phyloP scores from a whole-genome alignment of 2,329 filamentous ascomycete genomes.

The Peltaster fructicola region DNA sequence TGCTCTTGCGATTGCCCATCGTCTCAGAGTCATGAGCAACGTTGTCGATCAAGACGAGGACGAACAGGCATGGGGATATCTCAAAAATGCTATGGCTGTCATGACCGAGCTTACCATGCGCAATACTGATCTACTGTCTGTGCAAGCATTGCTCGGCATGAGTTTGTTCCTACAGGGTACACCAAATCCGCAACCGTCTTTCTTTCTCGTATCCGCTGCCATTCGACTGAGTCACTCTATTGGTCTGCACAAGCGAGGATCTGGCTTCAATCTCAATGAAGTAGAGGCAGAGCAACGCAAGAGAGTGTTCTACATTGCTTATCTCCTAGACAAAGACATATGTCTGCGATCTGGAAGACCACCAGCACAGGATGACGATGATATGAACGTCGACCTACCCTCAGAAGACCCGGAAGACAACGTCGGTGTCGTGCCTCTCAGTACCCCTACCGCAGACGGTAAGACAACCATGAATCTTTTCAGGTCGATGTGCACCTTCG shows the following conservation, averaged over 20 bases:
- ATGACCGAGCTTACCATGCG: constrained; percentile 87
- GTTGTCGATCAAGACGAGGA: constrained; percentile 81
- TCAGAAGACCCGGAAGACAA: constrained; percentile 82
- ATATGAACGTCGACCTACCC: constrained; percentile 92
- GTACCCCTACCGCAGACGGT: constrained; percentile 39
- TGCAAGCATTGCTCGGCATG: constrained; percentile 88
- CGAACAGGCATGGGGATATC: constrained; percentile 81
- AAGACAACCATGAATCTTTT: constrained; percentile 93
- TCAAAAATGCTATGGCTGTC: constrained; percentile 93
- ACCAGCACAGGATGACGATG: constrained; percentile 56
- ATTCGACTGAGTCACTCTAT: constrained; percentile 86
- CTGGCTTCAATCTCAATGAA: constrained; percentile 80
- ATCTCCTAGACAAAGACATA: constrained; percentile 57
- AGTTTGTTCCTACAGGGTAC: constrained; percentile 88
- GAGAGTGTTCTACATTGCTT: constrained; percentile 61
- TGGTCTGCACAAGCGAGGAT: constrained; percentile 82
- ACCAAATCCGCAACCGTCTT: constrained; percentile 87
- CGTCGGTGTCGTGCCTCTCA: constrained; percentile 81
- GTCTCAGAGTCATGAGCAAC: constrained; percentile 88
- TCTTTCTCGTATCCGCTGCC: constrained; percentile 76
- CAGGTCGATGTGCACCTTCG: constrained; percentile 77
- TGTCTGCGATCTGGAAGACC: constrained; percentile 56
- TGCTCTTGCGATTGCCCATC: constrained; percentile 78
- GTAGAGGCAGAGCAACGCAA: constrained; percentile 86
- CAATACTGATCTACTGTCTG: constrained; percentile 85